Conservation (phyloP, 805 yeast genomes). For the Ogataea dorogensis region DNA sequence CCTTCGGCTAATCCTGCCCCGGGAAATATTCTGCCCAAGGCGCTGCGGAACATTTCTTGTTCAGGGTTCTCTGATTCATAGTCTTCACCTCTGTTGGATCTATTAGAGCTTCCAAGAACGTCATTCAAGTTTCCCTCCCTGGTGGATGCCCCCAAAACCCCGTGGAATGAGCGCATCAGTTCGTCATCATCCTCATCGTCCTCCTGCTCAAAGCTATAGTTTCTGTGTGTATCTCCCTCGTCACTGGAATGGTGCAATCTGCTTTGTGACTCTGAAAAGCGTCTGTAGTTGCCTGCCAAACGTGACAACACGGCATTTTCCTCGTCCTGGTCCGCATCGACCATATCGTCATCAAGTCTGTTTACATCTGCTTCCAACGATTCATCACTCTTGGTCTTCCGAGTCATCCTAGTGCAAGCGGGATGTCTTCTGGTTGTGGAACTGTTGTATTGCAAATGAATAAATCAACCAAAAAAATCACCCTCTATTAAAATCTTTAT, state of each 20-base stretch:
- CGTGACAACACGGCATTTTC: conserved; percentile 33
- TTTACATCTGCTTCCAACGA: conserved; percentile 16
- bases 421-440: not conserved
- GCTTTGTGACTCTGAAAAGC: conserved; percentile 31
- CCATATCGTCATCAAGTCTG: conserved; percentile 31
- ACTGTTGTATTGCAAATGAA: not conserved
- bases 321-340: conserved; percentile 24
- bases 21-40: conserved; percentile 30
- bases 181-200: conserved; percentile 20
- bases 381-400: conserved; percentile 9
- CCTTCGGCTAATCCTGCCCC: conserved; percentile 31
- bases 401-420: conserved; percentile 1
- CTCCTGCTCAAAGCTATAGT: conserved; percentile 6
- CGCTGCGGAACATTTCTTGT: conserved; percentile 23
- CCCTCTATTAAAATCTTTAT: conserved; percentile 10
- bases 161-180: conserved; percentile 19
- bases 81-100: conserved; percentile 22
- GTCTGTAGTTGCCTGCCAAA: conserved; percentile 40
- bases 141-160: conserved; percentile 12
- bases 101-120: conserved; percentile 12
- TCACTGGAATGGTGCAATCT: conserved; percentile 13
- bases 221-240: conserved; percentile 17
- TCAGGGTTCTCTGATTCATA: conserved; percentile 20
- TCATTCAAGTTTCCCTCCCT: conserved; percentile 11
- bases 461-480: conserved; percentile 5